Conservation (phyloP, 1,139 yeast species). For the Scheffersomyces titani region DNA sequence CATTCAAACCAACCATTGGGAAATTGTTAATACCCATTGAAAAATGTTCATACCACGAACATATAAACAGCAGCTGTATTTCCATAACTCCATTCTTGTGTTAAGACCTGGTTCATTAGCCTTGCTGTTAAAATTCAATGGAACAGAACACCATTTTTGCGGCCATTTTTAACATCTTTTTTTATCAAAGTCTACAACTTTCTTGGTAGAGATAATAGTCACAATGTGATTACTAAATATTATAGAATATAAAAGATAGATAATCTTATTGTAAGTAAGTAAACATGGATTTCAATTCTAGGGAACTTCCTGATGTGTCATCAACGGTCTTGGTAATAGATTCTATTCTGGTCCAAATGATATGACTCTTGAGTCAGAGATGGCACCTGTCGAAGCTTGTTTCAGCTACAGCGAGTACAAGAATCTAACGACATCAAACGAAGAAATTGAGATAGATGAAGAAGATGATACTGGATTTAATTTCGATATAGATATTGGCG, state of each 20-base stretch:
- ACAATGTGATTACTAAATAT: neutral
- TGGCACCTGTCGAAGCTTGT: too few relatives aligned
- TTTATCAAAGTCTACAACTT: neutral
- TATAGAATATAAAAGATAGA: neutral
- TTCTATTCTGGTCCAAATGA: too few relatives aligned
- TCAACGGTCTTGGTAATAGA: neutral
- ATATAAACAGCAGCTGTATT: neutral
- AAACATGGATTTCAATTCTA: neutral
- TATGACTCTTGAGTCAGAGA: too few relatives aligned
- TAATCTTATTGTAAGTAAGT: neutral
- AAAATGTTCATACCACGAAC: neutral
- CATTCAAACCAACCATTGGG: too few relatives aligned
- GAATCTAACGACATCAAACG: too few relatives aligned
- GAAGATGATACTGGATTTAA: too few relatives aligned
- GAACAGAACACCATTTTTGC: neutral
- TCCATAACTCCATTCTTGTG: neutral
- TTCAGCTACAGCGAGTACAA: too few relatives aligned
- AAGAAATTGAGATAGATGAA: too few relatives aligned
- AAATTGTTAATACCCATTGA: too few relatives aligned
- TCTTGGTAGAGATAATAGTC: neutral
- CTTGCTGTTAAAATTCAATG: neutral
- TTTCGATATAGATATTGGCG: neutral
- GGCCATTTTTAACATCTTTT: neutral
- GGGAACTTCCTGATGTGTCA: neutral
- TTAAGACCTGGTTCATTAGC: neutral